Evolutionary conservation across 768 basidiomycete species (phyloP).

Genomic region (Macrolepiota fuliginosa): DNA sequence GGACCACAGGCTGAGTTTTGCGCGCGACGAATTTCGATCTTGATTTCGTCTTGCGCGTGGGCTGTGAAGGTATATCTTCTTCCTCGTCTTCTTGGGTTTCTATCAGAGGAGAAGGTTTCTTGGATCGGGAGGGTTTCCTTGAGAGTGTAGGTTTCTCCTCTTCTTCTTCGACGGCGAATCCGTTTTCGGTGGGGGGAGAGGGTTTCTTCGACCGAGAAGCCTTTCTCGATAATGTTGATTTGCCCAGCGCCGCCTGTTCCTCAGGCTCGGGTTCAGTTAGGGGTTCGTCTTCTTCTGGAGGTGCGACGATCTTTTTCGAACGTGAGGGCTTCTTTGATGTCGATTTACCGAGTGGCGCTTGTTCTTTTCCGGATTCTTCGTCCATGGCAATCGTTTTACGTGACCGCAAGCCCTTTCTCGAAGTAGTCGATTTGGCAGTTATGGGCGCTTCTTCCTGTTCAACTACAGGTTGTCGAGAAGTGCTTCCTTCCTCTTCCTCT

Average conservation of each 20-base stretch:
- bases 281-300: slow-evolving; percentile 29
- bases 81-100: slow-evolving; percentile 13
- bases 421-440: neutral
- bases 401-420: neutral
- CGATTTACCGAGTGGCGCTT: neutral
- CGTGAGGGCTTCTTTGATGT: slow-evolving; percentile 25
- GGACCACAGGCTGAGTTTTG: slow-evolving; percentile 10
- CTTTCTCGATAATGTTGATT: slow-evolving; percentile 11
- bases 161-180: slow-evolving; percentile 10
- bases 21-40: slow-evolving; percentile 14
- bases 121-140: slow-evolving; percentile 4
- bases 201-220: slow-evolving; percentile 10
- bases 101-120: slow-evolving; percentile 10
- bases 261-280: slow-evolving; percentile 25
- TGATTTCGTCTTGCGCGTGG: slow-evolving; percentile 16
- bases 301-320: slow-evolving; percentile 2
- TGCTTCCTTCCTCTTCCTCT: neutral
- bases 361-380: slow-evolving; percentile 4
- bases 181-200: slow-evolving; percentile 10
- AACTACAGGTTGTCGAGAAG: neutral
- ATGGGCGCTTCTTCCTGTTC: neutral
- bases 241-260: neutral
- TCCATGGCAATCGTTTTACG: neutral
- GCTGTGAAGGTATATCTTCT: slow-evolving; percentile 3
- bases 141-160: slow-evolving; percentile 13